Base-by-base conservation (phyloP, 1,284 basidiomycete species). In the Apiotrichum laibachii region DNA sequence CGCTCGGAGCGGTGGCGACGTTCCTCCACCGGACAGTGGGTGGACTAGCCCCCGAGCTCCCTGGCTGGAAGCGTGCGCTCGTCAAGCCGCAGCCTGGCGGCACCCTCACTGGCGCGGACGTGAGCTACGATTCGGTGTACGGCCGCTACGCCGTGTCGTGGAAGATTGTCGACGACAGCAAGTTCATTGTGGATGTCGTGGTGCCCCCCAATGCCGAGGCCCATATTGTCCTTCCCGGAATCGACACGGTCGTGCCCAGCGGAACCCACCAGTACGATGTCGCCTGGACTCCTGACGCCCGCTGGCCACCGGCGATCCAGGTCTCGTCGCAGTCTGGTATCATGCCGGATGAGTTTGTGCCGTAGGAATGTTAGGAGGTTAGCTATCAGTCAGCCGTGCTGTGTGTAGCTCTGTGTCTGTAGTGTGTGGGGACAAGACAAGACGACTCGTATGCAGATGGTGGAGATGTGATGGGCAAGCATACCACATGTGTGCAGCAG, bases 71-170 rank as follows among this genome's bases (percentile, higher is more conserved):
- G 42, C 39, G 33, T 19, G 61, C 66, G 2, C 45, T 67, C 5
- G 57, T 77, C 55, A 49, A 59, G 22, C 74, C 76, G 18, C 66
- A 60, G 19, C 74, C 74, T 0, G 76, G 76, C 0, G 74, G 74
- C 0, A 73, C 72, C 1, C 37, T 77, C 45, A 74, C 71, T 8
- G 11, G 50, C 63, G 43, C 43, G 19, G 59, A 18, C 16, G 40
- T 42, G 40, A 8, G 16, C 15, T 42, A 42, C 40, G 40, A 42
- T 16, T 42, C 40, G 40, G 40, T n/a, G 40, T 13, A 61, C 35
- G 59, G 59, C 22, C 18, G 12, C 26, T 52, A 53, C 37, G 35
- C 49, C 10, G 50, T 48, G 43, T 33, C 31, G 2, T 63, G 62
- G 62, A 22, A 50, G 19, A 53, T 63, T 31, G 33, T 40, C 9